Percentiles rank a stretch among this genome's conserved stretches.
These are phyloP conservation scores for Pogostemon cablin DNA, from an alignment of 257 asterid genomes.

Conservation along the genomic window DNA sequence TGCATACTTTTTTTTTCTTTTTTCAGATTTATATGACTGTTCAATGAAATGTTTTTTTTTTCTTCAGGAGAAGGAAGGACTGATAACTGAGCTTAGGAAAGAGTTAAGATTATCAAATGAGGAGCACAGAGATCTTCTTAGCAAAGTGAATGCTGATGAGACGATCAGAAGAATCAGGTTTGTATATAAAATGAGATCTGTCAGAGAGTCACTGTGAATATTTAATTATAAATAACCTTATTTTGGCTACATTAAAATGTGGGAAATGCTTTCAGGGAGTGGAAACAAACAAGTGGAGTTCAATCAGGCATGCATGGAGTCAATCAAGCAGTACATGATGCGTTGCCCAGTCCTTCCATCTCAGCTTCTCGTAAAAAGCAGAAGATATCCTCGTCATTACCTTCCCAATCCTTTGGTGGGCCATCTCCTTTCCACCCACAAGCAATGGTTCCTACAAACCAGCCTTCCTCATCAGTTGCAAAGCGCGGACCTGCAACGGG, in stretches of 20 bases:
- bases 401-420: constrained; percentile 59
- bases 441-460: constrained; percentile 49
- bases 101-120: constrained; percentile 90
- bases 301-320: constrained; percentile 52
- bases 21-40: constrained; percentile 38
- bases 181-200: constrained; percentile 17
- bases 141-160: constrained; percentile 79
- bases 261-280: constrained; percentile 51
- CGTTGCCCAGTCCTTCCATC: constrained; percentile 64
- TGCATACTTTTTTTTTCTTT: constrained; percentile 27
- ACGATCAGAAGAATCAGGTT: constrained; percentile 82
- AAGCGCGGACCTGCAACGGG: constrained; percentile 65
- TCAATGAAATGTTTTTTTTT: constrained; percentile 34
- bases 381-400: constrained; percentile 51
- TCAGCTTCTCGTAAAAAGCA: constrained; percentile 77
- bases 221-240: constrained; percentile 4
- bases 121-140: constrained; percentile 85
- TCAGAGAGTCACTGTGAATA: constrained; percentile 27
- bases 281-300: constrained; percentile 59
- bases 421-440: constrained; percentile 57
- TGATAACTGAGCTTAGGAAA: constrained; percentile 89
- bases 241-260: constrained; percentile 21
- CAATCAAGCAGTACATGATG: constrained; percentile 56
- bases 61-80: constrained; percentile 88
- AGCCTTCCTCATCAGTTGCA: constrained; percentile 64